phyloP scores from a whole-genome alignment of 306 rosid species.

The Quercus glauca region DNA sequence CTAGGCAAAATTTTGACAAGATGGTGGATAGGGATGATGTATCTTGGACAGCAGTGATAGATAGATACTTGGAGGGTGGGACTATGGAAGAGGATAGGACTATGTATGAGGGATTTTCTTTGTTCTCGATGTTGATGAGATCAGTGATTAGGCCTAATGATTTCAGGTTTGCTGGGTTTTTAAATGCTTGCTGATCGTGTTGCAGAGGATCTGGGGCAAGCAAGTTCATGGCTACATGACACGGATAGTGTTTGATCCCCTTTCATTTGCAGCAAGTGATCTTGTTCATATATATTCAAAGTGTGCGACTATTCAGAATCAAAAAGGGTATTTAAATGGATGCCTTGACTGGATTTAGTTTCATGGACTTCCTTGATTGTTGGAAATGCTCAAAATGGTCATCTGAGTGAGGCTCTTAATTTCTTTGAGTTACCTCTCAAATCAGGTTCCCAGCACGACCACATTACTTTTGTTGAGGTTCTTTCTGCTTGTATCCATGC shows the following conservation, averaged over 20 bases:
- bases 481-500: too few relatives aligned
- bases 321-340: conserved; percentile 44
- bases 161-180: conserved; percentile 25
- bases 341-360: conserved; percentile 34
- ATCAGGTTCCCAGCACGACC: too few relatives aligned
- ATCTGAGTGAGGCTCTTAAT: too few relatives aligned
- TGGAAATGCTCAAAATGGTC: too few relatives aligned
- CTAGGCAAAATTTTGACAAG: conserved; percentile 15
- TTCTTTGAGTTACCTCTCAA: too few relatives aligned
- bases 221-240: conserved; percentile 67
- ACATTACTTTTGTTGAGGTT: too few relatives aligned
- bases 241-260: conserved; percentile 40
- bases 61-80: too few relatives aligned
- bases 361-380: too few relatives aligned
- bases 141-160: conserved; percentile 41
- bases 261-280: conserved; percentile 55
- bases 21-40: conserved; percentile 27
- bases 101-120: background rate
- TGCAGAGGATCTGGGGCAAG: conserved; percentile 44
- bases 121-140: conserved; percentile 44
- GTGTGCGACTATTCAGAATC: conserved; percentile 50
- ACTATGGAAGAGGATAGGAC: too few relatives aligned
- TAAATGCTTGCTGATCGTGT: conserved; percentile 66
- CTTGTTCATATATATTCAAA: conserved; percentile 68
- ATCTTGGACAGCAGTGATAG: conserved; percentile 63